Evolutionary conservation across 2,329 filamentous ascomycete genomes (phyloP), one percentile per base, ranked within the genome.

Genomic region (Triangularia setosa): DNA sequence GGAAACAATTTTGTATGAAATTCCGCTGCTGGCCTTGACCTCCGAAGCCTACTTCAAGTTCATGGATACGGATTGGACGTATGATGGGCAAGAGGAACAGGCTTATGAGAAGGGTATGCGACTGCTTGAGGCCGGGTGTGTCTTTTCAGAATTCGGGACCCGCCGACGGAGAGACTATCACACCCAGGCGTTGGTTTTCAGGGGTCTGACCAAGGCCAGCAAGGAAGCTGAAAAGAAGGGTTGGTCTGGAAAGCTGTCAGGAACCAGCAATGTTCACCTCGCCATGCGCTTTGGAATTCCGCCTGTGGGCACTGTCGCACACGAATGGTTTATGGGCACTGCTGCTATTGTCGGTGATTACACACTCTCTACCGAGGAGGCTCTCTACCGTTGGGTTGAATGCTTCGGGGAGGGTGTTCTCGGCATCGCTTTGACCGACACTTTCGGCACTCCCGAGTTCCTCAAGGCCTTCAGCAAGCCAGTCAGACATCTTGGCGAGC

Each of bases 241-340:
- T 0, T 84, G 87, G 73, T 78, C 83, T 1, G 93, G 94, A 9
- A 90, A 88, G 74, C 83, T 98, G 56, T 86, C 89, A 0, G 95
- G 95, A 11, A 97, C 94, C 0, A 98, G 93, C 76, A 99, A 99
- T 73, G 95, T 99, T 3, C 94, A 98, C 75, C 87, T 99, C 69
- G 95, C 95, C 11, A 97, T 96, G 92, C 90, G 92, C 72, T 94
- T 96, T 77, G 88, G 87, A 54, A 87, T 97, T 55, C 80, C 87
- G 3, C 93, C 95, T 0, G 86, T 98, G 12, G 95, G 95, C 4
- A 99, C 95, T 0, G 85, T 87, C 1, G 95, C 95, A 0, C 95
- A 99, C 74, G 95, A 99, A 79, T 99, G 95, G 95, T 98, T 97
- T 81, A 99, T 99, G 95, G 93, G 92, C 52, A 94, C 96, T 67